Base-by-base conservation (phyloP, 768 basidiomycete genomes). In the Saitozyma sp. region DNA sequence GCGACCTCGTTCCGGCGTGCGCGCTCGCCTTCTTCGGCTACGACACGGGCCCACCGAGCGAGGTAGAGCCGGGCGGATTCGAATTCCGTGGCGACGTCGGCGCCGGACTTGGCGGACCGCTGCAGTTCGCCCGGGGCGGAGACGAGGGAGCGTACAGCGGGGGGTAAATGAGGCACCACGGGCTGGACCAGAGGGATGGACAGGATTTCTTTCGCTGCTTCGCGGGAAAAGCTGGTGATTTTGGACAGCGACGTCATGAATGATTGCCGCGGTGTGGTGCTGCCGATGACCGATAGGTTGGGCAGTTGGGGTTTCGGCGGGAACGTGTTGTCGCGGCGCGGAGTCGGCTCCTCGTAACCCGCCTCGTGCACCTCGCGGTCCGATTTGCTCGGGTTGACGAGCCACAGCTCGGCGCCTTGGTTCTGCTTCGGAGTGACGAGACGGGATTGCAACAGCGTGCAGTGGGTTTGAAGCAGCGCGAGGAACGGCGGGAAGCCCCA, bases 1-100 rank as follows among this genome's bases (percentile, higher is more conserved):
- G 78, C 77, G 14, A 80, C 86, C 78, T 99, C 96, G 50, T 85
- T 84, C 66, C 87, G 81, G 49, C 96, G 84, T 6, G 92, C 87
- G 14, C 91, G 84, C 78, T 99, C 96, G 16, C 96, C 96, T 77
- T 98, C 96, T 79, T 99, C 96, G 1, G 96, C 96, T 0, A 98
- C 96, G 62, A 80, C 77, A 40, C 94, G 84, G 4, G 96, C 96
- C 96, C 96, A 99, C 40, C 91, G 84, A 9, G 96, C 96, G 9
- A 99, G 85, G 78, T 98, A 98, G 8, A 98, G 91, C 6, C 94
- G 84, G 0, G 96, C 96, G 63, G 90, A 90, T 80, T 98, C 96
- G 77, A 95, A 98, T 77, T 96, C 93, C 7, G 92, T 92, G 2
- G 96, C 90, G 0, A 79, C 78, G 45, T 73, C 73, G n/a, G 42